Base-by-base conservation (phyloP, 192 early-diverging fungal genomes). In the Podila minutissima region DNA sequence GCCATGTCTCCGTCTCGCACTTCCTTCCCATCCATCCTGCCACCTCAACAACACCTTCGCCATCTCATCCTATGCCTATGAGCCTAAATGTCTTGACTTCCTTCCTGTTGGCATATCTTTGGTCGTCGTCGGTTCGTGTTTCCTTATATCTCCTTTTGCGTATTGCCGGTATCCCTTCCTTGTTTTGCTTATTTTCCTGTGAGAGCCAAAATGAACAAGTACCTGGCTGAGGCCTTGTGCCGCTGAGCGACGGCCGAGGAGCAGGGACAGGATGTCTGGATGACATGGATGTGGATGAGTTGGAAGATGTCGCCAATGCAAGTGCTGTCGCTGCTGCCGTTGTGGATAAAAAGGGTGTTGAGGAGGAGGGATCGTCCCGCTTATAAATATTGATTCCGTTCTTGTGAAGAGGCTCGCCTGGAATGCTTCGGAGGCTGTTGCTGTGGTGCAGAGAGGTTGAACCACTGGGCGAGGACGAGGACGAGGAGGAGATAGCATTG, bases 391-490 rank as follows among this genome's bases (percentile, higher is more conserved):
- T 55, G 22, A 55, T 55, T 0, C 53, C 53, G 20, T n/a, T 26
- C 53, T 55, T 55, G 53, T 24, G 22, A n/a, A 55, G 10, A 26
- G 53, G 53, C 53, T 55, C 53, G 24, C 53, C 53, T 55, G 53
- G 55, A 11, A 76, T 53, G 35, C 63, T 70, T 41, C 51, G 64
- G 41, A 71, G 49, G 55, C 75, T 78, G 65, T 55, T 67, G 65
- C 75, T 78, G 33, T 78, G 70, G 15, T 78, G 75, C 6, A 78
- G 75, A 19, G 33, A 22, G 5, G 61, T 17, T 62, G 29, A 4
- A 37, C 35, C 19, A n/a, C 61, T 33, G 61, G 35, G 10, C 33
- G 62, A 15, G 13, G 35, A n/a, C 33, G 62, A 24, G 61, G 35
- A n/a, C 33, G 62, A 15, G 13, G 35, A n/a, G n/a, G 62, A 24